A percentile compares a stretch with the other conserved stretches of the same genome.
Conservation (phyloP, 306 rosid genomes). For the Cicer yamashitae region DNA sequence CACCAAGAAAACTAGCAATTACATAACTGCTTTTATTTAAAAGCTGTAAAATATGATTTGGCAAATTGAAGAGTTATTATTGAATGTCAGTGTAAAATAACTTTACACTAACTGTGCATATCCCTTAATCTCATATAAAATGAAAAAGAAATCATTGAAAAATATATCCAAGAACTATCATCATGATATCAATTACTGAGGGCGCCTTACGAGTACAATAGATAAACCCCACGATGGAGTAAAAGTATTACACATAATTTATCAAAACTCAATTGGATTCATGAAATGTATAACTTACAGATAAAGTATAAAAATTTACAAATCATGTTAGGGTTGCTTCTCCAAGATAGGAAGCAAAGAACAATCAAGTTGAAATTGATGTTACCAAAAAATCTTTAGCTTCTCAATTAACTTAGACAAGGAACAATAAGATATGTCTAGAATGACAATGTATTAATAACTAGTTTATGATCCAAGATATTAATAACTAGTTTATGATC, state of each 20-base stretch:
- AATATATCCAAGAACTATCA: slow-evolving; percentile 9
- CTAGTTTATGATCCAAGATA: slow-evolving; percentile 1
- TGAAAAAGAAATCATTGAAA: not conserved
- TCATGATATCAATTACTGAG: not conserved
- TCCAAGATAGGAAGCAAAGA: not conserved
- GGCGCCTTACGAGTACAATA: not conserved
- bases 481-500: not conserved
- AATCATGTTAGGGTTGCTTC: slow-evolving; percentile 8
- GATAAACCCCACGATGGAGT: not conserved
- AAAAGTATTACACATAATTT: not conserved
- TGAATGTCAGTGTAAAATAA: too few species aligned
- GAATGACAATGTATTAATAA: slow-evolving; percentile 1
- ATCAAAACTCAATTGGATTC: slow-evolving; percentile 5
- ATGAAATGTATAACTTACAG: not conserved
- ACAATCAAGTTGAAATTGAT: slow-evolving; percentile 11
- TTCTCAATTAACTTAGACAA: not conserved
- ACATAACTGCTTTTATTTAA: too few species aligned
- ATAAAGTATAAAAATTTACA: not conserved
- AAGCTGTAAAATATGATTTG: too few species aligned
- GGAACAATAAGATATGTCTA: not conserved
- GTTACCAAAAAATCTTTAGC: slow-evolving; percentile 1
- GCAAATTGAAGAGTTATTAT: too few species aligned
- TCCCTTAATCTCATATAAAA: too few species aligned
- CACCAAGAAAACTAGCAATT: too few species aligned
- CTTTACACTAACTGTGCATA: too few species aligned